phyloP scores from a whole-genome alignment of 2,329 filamentous ascomycete genomes.

The Fusarium agapanthi region DNA sequence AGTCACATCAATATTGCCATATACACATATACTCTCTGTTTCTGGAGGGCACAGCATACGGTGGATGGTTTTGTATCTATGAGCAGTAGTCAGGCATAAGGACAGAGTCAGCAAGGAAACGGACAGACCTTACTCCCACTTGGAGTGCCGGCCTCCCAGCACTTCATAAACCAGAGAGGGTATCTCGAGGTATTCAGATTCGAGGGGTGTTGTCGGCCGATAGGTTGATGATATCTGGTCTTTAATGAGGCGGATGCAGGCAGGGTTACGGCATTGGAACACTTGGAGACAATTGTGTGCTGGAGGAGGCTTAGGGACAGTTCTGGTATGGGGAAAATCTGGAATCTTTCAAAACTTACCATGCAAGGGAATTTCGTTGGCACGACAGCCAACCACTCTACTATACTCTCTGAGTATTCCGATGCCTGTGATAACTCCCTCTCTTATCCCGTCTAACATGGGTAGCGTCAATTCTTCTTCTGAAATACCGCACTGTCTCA shows the following conservation, averaged over 20 bases:
- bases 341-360: slow-evolving; percentile 2
- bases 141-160: slow-evolving; percentile 11
- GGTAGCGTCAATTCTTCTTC: slow-evolving; percentile 7
- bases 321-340: background rate
- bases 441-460: slow-evolving; percentile 9
- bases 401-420: slow-evolving; percentile 10
- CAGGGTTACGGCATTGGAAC: slow-evolving; percentile 6
- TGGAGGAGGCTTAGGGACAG: background rate
- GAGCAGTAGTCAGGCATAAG: background rate
- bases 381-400: slow-evolving; percentile 12
- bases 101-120: background rate
- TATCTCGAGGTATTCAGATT: slow-evolving; percentile 17
- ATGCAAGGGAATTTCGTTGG: slow-evolving; percentile 27
- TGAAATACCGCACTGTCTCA: slow-evolving; percentile 9
- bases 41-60: background rate
- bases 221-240: background rate
- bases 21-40: background rate
- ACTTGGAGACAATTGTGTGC: slow-evolving; percentile 10
- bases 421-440: slow-evolving; percentile 16
- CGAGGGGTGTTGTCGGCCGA: slow-evolving; percentile 10
- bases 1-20: slow-evolving; percentile 8
- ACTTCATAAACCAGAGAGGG: slow-evolving; percentile 17
- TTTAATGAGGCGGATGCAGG: slow-evolving; percentile 2
- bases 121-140: slow-evolving; percentile 15
- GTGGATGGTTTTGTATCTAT: slow-evolving; percentile 10